Percentiles rank a stretch among this genome's conserved stretches.
These are phyloP conservation scores for Magnusiomyces paraingens DNA, from an alignment of 1,139 yeast genomes.

Conservation along the genomic window DNA sequence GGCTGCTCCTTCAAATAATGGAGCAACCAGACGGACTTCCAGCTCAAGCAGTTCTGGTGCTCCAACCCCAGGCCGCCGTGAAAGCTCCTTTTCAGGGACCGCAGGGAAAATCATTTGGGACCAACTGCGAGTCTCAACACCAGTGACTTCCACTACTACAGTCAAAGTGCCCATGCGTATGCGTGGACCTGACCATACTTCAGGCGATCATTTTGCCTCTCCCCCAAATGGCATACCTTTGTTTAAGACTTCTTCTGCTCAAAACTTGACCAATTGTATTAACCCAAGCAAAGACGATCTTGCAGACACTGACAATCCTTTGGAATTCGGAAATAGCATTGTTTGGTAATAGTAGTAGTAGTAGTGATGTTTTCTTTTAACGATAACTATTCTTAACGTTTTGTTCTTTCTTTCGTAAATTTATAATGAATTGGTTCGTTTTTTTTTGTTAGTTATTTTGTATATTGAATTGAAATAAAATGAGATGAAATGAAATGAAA, in stretches of 20 bases:
- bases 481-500: too few relatives aligned
- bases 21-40: background rate
- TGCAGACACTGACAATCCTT: background rate
- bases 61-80: slow-evolving; percentile 1
- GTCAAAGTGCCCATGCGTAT: slow-evolving; percentile 1
- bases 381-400: too few relatives aligned
- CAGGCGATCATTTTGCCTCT: too few relatives aligned
- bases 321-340: background rate
- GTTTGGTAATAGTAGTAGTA: background rate
- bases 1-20: background rate
- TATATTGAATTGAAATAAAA: too few relatives aligned
- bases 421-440: too few relatives aligned
- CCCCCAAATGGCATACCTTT: too few relatives aligned
- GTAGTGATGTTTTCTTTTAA: background rate
- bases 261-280: too few relatives aligned
- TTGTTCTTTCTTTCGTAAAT: too few relatives aligned
- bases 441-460: too few relatives aligned
- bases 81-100: background rate
- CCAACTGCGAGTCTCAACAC: background rate
- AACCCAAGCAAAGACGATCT: too few relatives aligned
- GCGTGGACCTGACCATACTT: background rate
- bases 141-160: background rate
- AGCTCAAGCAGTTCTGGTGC: background rate
- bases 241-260: too few relatives aligned
- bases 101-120: slow-evolving; percentile 3